Conservation (phyloP, 2,329 filamentous ascomycete species). For the Ceratocystis papillata region DNA sequence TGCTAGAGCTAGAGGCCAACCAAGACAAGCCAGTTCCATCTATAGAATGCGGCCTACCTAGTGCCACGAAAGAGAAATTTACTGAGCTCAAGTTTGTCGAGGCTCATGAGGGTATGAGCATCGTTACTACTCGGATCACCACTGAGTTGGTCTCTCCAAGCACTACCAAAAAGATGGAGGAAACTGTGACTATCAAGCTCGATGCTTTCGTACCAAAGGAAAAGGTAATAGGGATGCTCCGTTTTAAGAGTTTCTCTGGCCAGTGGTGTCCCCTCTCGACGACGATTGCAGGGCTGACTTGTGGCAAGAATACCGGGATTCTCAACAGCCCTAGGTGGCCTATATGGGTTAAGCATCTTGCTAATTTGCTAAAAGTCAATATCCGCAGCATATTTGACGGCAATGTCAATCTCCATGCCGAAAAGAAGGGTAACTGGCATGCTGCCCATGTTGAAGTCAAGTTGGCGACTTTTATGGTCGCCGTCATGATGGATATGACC, state of each 20-base stretch:
- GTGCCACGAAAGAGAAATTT: not conserved
- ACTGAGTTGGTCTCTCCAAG: not conserved
- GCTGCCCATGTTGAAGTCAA: constrained; percentile 36
- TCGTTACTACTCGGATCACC: not conserved
- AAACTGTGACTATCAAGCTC: not conserved
- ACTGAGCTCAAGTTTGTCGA: not conserved
- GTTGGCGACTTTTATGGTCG: constrained; percentile 31
- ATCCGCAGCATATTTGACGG: constrained; percentile 28
- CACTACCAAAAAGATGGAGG: not conserved
- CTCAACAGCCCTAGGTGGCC: constrained; percentile 30
- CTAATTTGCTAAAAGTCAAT: constrained; percentile 28
- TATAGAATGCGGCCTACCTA: not conserved
- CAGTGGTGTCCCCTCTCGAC: constrained; percentile 2
- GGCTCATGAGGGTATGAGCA: not conserved
- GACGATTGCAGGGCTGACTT: constrained; percentile 9
- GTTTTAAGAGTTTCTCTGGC: not conserved
- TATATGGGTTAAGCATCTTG: constrained; percentile 29
- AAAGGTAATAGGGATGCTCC: constrained; percentile 9
- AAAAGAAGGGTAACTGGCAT: constrained; percentile 24
- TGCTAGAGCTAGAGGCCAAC: not conserved
- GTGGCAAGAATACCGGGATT: constrained; percentile 24
- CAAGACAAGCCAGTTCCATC: not conserved
- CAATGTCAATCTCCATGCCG: not conserved
- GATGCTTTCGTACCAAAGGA: not conserved
- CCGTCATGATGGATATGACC: constrained; percentile 18